Evolutionary conservation across 2,329 filamentous ascomycete genomes (phyloP), one percentile per base, ranked within the genome.

Genomic region (Pyrenochaeta sp.): DNA sequence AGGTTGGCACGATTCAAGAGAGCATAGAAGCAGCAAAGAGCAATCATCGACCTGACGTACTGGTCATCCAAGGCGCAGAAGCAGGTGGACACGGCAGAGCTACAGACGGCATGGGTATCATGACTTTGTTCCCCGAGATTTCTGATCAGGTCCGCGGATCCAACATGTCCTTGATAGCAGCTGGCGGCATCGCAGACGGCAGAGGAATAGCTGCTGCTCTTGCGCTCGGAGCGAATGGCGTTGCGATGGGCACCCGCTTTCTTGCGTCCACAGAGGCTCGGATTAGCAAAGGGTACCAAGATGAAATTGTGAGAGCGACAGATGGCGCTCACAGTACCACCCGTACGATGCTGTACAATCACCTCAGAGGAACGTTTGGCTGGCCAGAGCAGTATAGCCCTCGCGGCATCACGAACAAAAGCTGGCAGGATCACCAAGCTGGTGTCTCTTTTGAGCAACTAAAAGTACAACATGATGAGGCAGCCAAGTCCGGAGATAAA

Each of bases 11-110:
- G 15, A 77, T 86, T 4, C 65, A 67, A 1, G 77, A 81, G 6
- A 81, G 81, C n/a, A 41, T 77, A 11, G 74, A 77, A 47, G 80
- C 77, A 1, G 64, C 78, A 0, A 34, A 53, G 6, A 73, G 78
- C 21, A 78, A 75, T 1, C 72, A 54, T 21, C 36, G 19, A 28
- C 71, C 80, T 1, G 81, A 86, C 53, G 80, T 80, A 27, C 55
- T 86, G 2, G 81, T 86, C 4, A 74, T 81, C 6, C 84, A 86
- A 65, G 83, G 84, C 3, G 71, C 75, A 6, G 84, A 86, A 64
- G 83, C 83, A 1, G 83, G 83, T 5, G 84, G 84, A 0, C 83
- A 86, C 58, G 82, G 84, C 53, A 79, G 79, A 45, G 79, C 80
- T 30, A 44, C 34, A 18, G 50, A 50, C 1, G 50, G 32, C 4